These are phyloP conservation scores for Rhodomyrtus psidioides DNA, from an alignment of 441 rosid genomes.

Conservation along the genomic window DNA sequence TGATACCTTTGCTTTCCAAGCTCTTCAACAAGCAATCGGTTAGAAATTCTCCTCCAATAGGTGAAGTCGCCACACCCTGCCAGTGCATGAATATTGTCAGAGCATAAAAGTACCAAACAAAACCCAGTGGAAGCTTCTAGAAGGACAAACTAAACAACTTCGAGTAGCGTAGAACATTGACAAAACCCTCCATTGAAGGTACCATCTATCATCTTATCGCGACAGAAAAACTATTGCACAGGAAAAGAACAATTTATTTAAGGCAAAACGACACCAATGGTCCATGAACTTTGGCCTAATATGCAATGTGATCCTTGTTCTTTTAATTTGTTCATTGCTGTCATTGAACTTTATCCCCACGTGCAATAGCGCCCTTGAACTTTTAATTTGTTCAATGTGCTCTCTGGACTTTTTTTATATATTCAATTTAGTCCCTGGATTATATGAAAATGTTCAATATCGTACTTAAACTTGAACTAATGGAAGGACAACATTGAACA, in stretches of 20 bases:
- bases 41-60: constrained; percentile 93
- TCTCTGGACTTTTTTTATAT: no score
- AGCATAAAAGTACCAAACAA: background rate
- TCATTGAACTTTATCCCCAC: no score
- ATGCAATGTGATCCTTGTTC: no score
- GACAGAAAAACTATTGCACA: background rate
- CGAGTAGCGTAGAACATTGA: background rate
- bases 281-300: no score
- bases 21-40: constrained; percentile 95
- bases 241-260: background rate
- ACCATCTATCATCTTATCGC: background rate
- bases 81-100: background rate
- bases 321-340: no score
- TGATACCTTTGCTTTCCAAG: constrained; percentile 89
- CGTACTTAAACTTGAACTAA: no score
- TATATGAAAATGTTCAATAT: no score
- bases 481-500: no score
- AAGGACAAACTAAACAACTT: background rate
- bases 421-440: no score
- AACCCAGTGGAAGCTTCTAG: background rate
- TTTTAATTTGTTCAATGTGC: no score
- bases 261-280: no score
- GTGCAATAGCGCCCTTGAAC: no score
- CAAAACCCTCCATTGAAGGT: background rate
- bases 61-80: constrained; percentile 79